Percentiles rank a stretch among this genome's conserved stretches.
Conservation (phyloP, 2,329 filamentous ascomycete species). For the Akanthomyces dipterigenus region DNA sequence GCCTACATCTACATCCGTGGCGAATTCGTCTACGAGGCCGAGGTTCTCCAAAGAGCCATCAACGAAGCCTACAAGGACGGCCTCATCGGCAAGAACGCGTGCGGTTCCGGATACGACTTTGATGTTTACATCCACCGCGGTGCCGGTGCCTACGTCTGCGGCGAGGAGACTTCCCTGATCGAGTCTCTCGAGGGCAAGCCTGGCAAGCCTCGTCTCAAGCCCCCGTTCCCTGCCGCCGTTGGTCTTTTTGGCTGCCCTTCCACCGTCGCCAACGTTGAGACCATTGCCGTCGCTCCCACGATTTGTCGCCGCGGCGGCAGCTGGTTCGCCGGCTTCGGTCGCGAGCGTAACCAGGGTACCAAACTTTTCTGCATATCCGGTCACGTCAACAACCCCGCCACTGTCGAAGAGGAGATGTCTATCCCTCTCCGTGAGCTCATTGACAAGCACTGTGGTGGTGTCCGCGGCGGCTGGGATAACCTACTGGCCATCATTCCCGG, state of each 20-base stretch:
- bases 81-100: slow-evolving; percentile 96
- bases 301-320: slow-evolving; percentile 85
- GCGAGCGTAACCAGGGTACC: slow-evolving; percentile 92
- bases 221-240: slow-evolving; percentile 93
- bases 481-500: slow-evolving; percentile 91
- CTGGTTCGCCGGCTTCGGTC: slow-evolving; percentile 93
- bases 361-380: slow-evolving; percentile 99
- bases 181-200: slow-evolving; percentile 98
- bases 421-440: slow-evolving; percentile 94
- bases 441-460: slow-evolving; percentile 96
- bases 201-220: slow-evolving; percentile 97
- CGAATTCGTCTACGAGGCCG: slow-evolving; percentile 95
- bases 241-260: slow-evolving; percentile 97
- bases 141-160: slow-evolving; percentile 95
- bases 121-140: slow-evolving; percentile 95
- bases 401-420: slow-evolving; percentile 99
- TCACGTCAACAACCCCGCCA: slow-evolving; percentile 97
- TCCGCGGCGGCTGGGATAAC: slow-evolving; percentile 96
- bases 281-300: slow-evolving; percentile 87
- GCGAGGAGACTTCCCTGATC: slow-evolving; percentile 96
- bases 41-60: slow-evolving; percentile 87
- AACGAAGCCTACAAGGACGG: slow-evolving; percentile 96
- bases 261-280: slow-evolving; percentile 97
- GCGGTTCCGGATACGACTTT: slow-evolving; percentile 93
- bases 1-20: slow-evolving; percentile 99